Conservation (phyloP, 768 basidiomycete species). For the Phaffia australis region DNA sequence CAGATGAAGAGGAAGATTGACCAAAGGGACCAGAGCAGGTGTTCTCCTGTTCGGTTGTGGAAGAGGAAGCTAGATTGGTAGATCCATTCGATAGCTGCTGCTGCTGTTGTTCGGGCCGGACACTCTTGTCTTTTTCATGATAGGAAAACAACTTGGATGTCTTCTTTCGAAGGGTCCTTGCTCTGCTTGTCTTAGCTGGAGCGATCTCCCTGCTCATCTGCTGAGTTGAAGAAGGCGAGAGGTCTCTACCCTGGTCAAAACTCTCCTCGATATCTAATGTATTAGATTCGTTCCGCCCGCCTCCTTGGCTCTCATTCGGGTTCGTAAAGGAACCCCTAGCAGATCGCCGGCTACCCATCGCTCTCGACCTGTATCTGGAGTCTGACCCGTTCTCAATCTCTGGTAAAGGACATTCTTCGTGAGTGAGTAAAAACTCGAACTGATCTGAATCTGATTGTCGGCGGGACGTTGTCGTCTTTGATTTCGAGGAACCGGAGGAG, state of each 20-base stretch:
- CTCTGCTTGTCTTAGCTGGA: slow-evolving; percentile 5
- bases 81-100: not conserved
- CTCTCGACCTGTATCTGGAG: too few species aligned
- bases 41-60: not conserved
- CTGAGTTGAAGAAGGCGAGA: not conserved
- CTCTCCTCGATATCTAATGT: too few species aligned
- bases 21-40: not conserved
- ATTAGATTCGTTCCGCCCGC: not conserved
- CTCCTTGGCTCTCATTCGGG: not conserved
- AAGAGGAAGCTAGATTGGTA: not conserved
- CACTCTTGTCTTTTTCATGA: not conserved
- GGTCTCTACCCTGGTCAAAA: not conserved
- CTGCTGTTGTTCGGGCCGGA: not conserved
- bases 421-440: too few species aligned
- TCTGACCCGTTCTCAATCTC: too few species aligned
- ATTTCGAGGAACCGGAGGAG: too few species aligned
- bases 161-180: slow-evolving; percentile 15
- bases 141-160: slow-evolving; percentile 20
- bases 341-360: too few species aligned
- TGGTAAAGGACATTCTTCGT: too few species aligned
- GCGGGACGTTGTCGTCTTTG: too few species aligned
- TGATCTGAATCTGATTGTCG: too few species aligned
- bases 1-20: not conserved
- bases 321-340: too few species aligned
- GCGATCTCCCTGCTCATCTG: not conserved